phyloP scores from a whole-genome alignment of 345 rosid species.

The Camelina neglecta region DNA sequence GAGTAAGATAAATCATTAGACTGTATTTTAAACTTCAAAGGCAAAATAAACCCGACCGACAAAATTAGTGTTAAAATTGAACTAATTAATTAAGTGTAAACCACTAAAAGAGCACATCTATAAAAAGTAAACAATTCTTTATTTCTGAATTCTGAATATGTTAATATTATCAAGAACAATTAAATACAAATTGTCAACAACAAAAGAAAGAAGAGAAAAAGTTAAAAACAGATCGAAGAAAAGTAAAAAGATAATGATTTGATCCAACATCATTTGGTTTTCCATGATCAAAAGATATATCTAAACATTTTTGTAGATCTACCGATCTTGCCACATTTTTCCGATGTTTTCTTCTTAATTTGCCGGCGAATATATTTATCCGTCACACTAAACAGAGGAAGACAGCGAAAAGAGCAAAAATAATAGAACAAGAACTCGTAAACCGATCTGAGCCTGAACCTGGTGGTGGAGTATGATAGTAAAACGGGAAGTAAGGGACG shows the following conservation, averaged over 20 bases:
- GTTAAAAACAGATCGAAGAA: slow-evolving; percentile 35
- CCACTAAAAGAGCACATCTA: neutral
- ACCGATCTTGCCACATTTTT: slow-evolving; percentile 28
- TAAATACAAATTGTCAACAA: slow-evolving; percentile 38
- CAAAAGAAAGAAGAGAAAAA: neutral
- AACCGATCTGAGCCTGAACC: slow-evolving; percentile 36
- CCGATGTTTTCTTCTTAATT: neutral
- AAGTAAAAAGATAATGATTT: slow-evolving; percentile 26
- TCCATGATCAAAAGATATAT: slow-evolving; percentile 29
- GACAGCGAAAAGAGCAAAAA: slow-evolving; percentile 6
- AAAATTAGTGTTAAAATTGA: slow-evolving; percentile 19
- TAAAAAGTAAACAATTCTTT: slow-evolving; percentile 28
- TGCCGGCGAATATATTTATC: neutral
- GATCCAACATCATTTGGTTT: slow-evolving; percentile 30
- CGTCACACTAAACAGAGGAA: slow-evolving; percentile 36
- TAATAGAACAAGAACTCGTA: neutral
- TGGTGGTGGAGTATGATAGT: slow-evolving; percentile 79
- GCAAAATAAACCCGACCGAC: slow-evolving; percentile 31
- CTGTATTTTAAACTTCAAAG: neutral
- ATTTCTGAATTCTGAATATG: slow-evolving; percentile 32
- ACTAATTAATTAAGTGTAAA: slow-evolving; percentile 26
- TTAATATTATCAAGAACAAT: slow-evolving; percentile 33
- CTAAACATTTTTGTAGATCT: slow-evolving; percentile 30
- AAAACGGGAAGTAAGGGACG: slow-evolving; percentile 94
- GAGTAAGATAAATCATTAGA: neutral